Evolutionary conservation across 2,329 filamentous ascomycete species (phyloP).

Genomic region (Talaromyces atroroseus): DNA sequence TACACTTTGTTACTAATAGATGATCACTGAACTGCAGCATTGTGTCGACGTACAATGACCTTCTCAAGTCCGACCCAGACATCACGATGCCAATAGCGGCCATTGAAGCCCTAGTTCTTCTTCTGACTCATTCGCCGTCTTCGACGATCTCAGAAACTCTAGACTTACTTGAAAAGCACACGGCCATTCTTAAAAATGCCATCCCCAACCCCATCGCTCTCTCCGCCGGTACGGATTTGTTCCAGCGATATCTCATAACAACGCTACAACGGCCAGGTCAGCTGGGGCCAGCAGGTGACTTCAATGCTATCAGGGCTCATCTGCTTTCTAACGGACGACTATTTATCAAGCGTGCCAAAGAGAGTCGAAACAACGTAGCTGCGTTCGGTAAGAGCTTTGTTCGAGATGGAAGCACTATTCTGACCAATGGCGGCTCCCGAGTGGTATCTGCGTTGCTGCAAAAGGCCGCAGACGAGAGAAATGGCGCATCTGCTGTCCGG

Average conservation of each 20-base stretch:
- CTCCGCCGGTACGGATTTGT: constrained; percentile 89
- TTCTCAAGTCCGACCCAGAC: constrained; percentile 66
- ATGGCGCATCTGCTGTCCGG: constrained; percentile 52
- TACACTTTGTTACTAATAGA: constrained; percentile 16
- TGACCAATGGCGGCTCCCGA: constrained; percentile 83
- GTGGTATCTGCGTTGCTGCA: constrained; percentile 74
- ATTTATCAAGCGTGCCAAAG: constrained; percentile 82
- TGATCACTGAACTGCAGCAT: constrained; percentile 40
- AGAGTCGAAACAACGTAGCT: constrained; percentile 77
- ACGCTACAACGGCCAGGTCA: constrained; percentile 55
- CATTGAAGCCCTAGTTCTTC: constrained; percentile 83
- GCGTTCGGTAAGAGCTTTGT: constrained; percentile 73
- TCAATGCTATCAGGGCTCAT: constrained; percentile 76
- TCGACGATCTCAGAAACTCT: constrained; percentile 93
- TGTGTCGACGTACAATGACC: constrained; percentile 59
- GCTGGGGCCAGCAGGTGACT: constrained; percentile 56
- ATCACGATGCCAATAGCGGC: constrained; percentile 94
- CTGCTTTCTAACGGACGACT: constrained; percentile 78
- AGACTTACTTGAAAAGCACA: constrained; percentile 73
- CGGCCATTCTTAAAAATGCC: constrained; percentile 67
- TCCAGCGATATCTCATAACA: constrained; percentile 86
- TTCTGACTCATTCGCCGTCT: constrained; percentile 71
- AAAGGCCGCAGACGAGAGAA: constrained; percentile 63
- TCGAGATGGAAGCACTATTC: constrained; percentile 69
- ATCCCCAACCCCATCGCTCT: constrained; percentile 87